Evolutionary conservation across 1,139 yeast genomes (phyloP), one percentile per base, ranked within the genome.

Genomic region (Candida frijolesensis): DNA sequence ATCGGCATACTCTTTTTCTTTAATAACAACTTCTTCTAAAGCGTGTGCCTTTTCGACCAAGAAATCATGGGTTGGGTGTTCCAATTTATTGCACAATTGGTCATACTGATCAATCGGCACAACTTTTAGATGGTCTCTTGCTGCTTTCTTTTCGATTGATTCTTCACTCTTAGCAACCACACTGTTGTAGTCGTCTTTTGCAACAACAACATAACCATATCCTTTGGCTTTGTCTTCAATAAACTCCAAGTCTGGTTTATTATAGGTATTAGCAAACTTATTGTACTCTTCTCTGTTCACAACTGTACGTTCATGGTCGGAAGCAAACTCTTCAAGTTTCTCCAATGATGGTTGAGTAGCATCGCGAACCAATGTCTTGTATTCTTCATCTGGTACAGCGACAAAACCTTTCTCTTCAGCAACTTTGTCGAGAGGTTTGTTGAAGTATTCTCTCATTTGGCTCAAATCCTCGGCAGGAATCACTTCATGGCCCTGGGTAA

Each of bases 281-380:
- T 46, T 51, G 32, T 45, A 57, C 9, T 55, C 57, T 4, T 49
- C 54, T n/a, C 46, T 46, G 3, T 51, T 55, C 1, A 63, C 45
- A 5, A 66, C 50, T 4, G 54, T 54, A 46, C 58, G 63, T 16
- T 55, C 52, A 25, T 52, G 51, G 8, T 45, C 48, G 8, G 19
- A n/a, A 3, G 81, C 82, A 44, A 65, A 65, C 6, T 62, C 58
- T 16, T 57, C 51, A 22, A 82, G 52, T 46, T 70, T 70, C 1
- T 71, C 75, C 16, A 67, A 51, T 18, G 72, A 60, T 9, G 72
- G 74, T 12, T 54, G 49, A 5, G 57, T 54, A 1, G 60, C 48
- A 34, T 48, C 48, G 18, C 45, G 30, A 9, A 56, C 50, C 44
- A 65, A 55, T 5, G 38, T 35, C 8, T 54, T 40, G 44, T 56